Conservation (phyloP, 495 filamentous ascomycete species). For the Neurospora sp. region DNA sequence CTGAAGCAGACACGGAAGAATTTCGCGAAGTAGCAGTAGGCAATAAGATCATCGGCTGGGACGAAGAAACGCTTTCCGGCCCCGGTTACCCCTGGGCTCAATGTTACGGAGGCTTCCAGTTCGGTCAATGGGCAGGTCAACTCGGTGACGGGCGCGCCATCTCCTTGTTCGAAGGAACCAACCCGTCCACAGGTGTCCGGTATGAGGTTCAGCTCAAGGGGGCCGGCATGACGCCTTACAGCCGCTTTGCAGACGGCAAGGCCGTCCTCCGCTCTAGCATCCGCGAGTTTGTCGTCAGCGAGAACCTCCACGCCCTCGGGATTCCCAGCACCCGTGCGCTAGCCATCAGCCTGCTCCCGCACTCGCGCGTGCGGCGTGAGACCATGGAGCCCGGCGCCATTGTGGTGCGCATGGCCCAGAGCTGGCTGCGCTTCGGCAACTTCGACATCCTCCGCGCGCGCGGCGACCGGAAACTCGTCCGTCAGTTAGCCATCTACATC, state of each 20-base stretch:
- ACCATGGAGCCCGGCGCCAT: conserved; percentile 88
- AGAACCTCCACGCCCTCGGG: conserved; percentile 70
- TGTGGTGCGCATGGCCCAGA: conserved; percentile 81
- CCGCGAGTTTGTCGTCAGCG: conserved; percentile 85
- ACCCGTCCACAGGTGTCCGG: conserved; percentile 56
- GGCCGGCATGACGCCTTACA: conserved; percentile 87
- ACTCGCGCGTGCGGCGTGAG: conserved; percentile 65
- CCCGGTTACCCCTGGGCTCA: conserved; percentile 95
- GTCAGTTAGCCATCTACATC: conserved; percentile 67
- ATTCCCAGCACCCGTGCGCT: conserved; percentile 84
- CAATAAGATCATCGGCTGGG: conserved; percentile 61
- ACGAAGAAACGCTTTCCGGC: conserved; percentile 46
- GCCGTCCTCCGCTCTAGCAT: conserved; percentile 87
- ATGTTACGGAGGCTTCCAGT: conserved; percentile 87
- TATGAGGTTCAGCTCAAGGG: conserved; percentile 94
- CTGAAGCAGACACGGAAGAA: conserved; percentile 58
- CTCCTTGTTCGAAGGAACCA: conserved; percentile 82
- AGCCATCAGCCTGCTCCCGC: conserved; percentile 65
- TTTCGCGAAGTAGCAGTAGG: conserved; percentile 71
- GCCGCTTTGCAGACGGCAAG: conserved; percentile 94
- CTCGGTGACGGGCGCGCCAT: conserved; percentile 93
- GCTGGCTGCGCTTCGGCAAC: conserved; percentile 87
- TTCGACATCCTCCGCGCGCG: conserved; percentile 79
- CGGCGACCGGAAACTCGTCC: conserved; percentile 64
- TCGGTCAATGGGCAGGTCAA: conserved; percentile 89